These are phyloP conservation scores for Pseudogymnoascus sp. DNA, from an alignment of 2,329 filamentous ascomycete genomes.

Conservation along the genomic window DNA sequence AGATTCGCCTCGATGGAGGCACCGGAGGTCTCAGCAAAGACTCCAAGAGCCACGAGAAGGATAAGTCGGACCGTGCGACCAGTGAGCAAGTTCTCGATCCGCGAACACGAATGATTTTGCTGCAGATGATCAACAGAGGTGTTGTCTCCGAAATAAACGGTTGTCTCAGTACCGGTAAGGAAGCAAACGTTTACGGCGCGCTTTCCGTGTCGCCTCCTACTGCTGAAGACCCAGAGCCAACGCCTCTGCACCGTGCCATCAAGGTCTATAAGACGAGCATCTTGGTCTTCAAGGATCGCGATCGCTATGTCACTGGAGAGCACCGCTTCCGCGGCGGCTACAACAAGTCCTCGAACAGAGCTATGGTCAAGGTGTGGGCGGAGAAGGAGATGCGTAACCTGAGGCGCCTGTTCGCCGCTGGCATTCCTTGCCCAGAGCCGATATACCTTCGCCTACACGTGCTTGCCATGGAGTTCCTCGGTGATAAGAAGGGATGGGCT, in stretches of 20 bases:
- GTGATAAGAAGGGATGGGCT: slow-evolving; percentile 77
- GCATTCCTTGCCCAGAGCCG: slow-evolving; percentile 86
- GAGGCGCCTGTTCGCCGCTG: slow-evolving; percentile 71
- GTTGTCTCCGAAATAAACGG: slow-evolving; percentile 88
- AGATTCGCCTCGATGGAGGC: slow-evolving; percentile 68
- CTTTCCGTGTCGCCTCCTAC: slow-evolving; percentile 53
- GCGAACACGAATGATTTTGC: slow-evolving; percentile 86
- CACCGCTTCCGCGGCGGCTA: slow-evolving; percentile 85
- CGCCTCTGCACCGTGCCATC: slow-evolving; percentile 71
- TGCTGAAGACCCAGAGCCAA: slow-evolving; percentile 40
- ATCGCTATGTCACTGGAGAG: slow-evolving; percentile 92
- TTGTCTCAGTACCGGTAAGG: slow-evolving; percentile 92
- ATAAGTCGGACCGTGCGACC: slow-evolving; percentile 89
- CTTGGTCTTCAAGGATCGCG: slow-evolving; percentile 93
- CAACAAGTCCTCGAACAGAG: slow-evolving; percentile 88
- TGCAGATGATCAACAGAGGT: slow-evolving; percentile 92
- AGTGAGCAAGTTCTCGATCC: slow-evolving; percentile 92
- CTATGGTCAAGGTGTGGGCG: slow-evolving; percentile 98
- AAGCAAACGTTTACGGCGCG: slow-evolving; percentile 96
- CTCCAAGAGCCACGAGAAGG: slow-evolving; percentile 55
- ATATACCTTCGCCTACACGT: slow-evolving; percentile 88
- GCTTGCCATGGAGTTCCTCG: slow-evolving; percentile 88
- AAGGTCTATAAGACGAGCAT: slow-evolving; percentile 99
- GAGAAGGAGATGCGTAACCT: slow-evolving; percentile 98
- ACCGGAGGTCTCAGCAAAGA: slow-evolving; percentile 39